Conservation (phyloP, 257 asterid genomes). For the Coffea eugenioides region DNA sequence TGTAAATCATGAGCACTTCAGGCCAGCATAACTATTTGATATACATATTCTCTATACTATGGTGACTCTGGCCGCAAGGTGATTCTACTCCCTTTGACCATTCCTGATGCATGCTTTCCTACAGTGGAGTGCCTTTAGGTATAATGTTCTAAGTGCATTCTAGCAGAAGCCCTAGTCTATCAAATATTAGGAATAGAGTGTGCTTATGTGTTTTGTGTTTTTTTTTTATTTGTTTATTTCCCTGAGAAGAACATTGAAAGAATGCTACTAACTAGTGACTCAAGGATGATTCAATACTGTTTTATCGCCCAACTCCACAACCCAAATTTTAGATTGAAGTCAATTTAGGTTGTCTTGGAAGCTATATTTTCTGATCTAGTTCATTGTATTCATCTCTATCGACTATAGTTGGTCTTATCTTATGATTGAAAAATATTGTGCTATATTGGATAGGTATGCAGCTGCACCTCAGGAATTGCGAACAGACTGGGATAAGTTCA, state of each 20-base stretch:
- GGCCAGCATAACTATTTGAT: too few relatives aligned
- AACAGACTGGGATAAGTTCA: conserved; percentile 87
- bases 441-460: conserved; percentile 59
- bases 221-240: not conserved
- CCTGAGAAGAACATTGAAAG: not conserved
- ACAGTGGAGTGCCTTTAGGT: not conserved
- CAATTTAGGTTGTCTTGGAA: not conserved
- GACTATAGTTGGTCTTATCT: not conserved
- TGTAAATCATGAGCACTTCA: not conserved
- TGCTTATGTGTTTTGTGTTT: too few relatives aligned
- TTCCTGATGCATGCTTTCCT: not conserved
- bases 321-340: not conserved
- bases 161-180: not conserved
- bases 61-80: not conserved
- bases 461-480: conserved; percentile 90
- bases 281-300: not conserved
- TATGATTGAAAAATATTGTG: not conserved
- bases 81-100: not conserved
- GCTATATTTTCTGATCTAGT: not conserved
- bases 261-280: not conserved
- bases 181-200: not conserved
- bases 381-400: not conserved
- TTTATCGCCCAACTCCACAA: not conserved
- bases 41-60: not conserved
- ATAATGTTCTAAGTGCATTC: not conserved